Evolutionary conservation across 208 protist genomes (phyloP), one percentile per base, ranked within the genome.

Genomic region (Leishmania gerbilli): DNA sequence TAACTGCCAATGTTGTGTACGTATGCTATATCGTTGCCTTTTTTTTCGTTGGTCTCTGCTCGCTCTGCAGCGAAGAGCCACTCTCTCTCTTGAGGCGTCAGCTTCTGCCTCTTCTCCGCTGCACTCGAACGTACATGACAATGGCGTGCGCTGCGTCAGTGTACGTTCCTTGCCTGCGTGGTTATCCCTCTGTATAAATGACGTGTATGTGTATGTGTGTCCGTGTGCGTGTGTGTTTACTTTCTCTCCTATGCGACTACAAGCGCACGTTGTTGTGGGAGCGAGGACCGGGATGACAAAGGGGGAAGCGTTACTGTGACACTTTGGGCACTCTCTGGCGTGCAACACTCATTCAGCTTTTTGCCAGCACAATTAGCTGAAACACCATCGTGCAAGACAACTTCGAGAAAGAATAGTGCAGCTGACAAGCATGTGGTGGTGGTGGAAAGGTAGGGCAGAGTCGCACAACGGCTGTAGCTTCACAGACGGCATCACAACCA

Each of bases 21-120:
- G 1, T 68, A 62, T 64, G 47, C 58, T 84, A 49, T 80, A 62
- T 67, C 34, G 64, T 53, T 45, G 11, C 72, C 58, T 51, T 56
- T 27, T 11, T 77, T 62, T 45, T 76, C 78, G 56, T 51, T 1
- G 8, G 45, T 72, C 11, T 74, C 37, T 77, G 71, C n/a, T 45
- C 19, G 58, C 40, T 68, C 11, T 34, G 62, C 62, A 9, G 13
- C 31, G 15, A 40, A 40, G 31, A 72, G 55, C 9, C 11, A 24
- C 62, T 60, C 15, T 21, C 51, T 37, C 31, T 79, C 64, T 19
- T 58, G 62, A 68, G 17, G 13, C 4, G 13, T 68, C 11, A 34
- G 31, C 15, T 45, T 72, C 40, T 72, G 40, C 40, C 67, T 49
- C 37, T 13, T 55, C 69, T 55, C 24, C 4, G 19, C 45, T 24